Percentiles rank a stretch among this genome's conserved stretches.
phyloP scores from a whole-genome alignment of 1,284 basidiomycete species.

The Rhizoctonia solani region DNA sequence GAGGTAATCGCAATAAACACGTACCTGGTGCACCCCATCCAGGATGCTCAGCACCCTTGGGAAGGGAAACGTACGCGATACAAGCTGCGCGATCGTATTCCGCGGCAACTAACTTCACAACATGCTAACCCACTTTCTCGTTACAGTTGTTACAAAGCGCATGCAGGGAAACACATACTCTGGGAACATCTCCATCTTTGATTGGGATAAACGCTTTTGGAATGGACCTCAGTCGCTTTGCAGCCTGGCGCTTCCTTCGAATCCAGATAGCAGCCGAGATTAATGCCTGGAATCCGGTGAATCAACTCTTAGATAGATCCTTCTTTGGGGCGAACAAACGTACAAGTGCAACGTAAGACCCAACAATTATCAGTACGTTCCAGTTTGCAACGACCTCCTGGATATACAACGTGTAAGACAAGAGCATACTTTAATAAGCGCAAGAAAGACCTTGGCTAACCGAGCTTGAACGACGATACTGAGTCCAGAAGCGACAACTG shows the following conservation, averaged over 20 bases:
- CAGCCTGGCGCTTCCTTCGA: slow-evolving; percentile 30
- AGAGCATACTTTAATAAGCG: background rate
- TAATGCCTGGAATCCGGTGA: slow-evolving; percentile 31
- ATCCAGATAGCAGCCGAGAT: slow-evolving; percentile 36
- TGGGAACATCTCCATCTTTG: slow-evolving; percentile 38
- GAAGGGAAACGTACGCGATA: slow-evolving; percentile 33
- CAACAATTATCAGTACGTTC: slow-evolving; percentile 39
- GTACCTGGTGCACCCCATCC: slow-evolving; percentile 39
- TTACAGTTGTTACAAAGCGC: background rate
- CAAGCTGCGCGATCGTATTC: slow-evolving; percentile 39
- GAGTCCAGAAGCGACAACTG: slow-evolving; percentile 36
- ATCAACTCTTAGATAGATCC: background rate
- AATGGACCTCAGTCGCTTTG: slow-evolving; percentile 34
- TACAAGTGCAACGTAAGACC: slow-evolving; percentile 38
- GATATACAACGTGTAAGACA: background rate
- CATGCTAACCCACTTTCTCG: slow-evolving; percentile 1
- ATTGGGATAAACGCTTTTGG: slow-evolving; percentile 37
- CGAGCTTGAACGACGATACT: slow-evolving; percentile 37
- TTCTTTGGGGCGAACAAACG: background rate
- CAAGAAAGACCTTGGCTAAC: slow-evolving; percentile 13
- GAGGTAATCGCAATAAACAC: background rate
- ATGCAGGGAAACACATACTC: slow-evolving; percentile 2
- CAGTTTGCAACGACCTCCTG: slow-evolving; percentile 36
- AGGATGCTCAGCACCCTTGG: slow-evolving; percentile 32
- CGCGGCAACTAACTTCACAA: slow-evolving; percentile 32